Evolutionary conservation across 108 stramenopile genomes (phyloP), one percentile per base, ranked within the genome.

Genomic region (Cafeteria roenbergensis): DNA sequence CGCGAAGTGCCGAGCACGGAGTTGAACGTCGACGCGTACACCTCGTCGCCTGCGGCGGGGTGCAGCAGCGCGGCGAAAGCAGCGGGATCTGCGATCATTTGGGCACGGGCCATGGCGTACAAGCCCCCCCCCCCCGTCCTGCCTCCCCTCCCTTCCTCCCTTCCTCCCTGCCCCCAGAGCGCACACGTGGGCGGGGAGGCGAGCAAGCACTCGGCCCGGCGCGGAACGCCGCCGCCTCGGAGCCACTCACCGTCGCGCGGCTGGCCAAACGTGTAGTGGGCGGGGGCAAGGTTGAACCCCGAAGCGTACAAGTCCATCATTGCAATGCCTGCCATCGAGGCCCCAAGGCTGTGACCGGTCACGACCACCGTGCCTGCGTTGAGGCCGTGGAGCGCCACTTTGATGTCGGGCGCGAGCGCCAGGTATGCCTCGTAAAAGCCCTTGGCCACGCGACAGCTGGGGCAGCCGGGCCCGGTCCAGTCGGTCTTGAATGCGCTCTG

Each of bases 171-270:
- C n/a, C n/a, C n/a, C n/a, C n/a, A n/a, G n/a, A n/a, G n/a, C n/a
- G n/a, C n/a, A n/a, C n/a, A n/a, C n/a, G n/a, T n/a, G n/a, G n/a
- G n/a, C n/a, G n/a, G n/a, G n/a, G n/a, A n/a, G n/a, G n/a, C n/a
- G n/a, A n/a, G n/a, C n/a, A n/a, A n/a, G n/a, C n/a, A n/a, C n/a
- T n/a, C n/a, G n/a, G n/a, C n/a, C n/a, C n/a, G n/a, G n/a, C n/a
- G n/a, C n/a, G n/a, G n/a, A n/a, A n/a, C n/a, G n/a, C n/a, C n/a
- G n/a, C n/a, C n/a, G n/a, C n/a, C n/a, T n/a, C n/a, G n/a, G n/a
- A n/a, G n/a, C n/a, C n/a, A n/a, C n/a, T n/a, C n/a, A n/a, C n/a
- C 59, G 22, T 24, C 59, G 17, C 59, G 59, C 34, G 59, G 59
- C 37, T 61, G 36, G 24, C 59, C 59, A 27, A 61, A 61, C 36